These are phyloP conservation scores for Kodamaea plutei DNA, from an alignment of 1,139 yeast genomes.

Conservation along the genomic window DNA sequence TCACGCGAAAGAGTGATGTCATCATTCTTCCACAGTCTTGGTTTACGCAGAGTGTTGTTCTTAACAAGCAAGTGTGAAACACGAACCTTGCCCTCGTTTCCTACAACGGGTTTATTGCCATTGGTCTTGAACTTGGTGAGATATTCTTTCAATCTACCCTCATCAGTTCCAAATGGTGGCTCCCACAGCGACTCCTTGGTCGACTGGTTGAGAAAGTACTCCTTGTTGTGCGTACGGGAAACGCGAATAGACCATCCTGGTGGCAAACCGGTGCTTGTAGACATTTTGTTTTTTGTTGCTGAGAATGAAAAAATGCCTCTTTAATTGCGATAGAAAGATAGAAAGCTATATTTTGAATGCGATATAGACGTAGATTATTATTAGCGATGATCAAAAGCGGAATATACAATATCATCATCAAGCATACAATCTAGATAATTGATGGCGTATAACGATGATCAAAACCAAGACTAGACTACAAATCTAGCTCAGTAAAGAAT, in stretches of 20 bases:
- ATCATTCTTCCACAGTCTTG: slow-evolving; percentile 85
- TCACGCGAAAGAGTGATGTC: slow-evolving; percentile 73
- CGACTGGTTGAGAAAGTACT: slow-evolving; percentile 70
- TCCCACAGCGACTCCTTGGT: slow-evolving; percentile 85
- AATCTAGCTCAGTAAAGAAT: no score
- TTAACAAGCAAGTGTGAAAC: slow-evolving; percentile 72
- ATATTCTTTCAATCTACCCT: slow-evolving; percentile 54
- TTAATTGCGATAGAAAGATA: no score
- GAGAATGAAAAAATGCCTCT: not conserved
- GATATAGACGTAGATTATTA: no score
- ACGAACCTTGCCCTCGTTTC: slow-evolving; percentile 39
- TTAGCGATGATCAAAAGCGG: no score
- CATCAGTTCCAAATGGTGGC: slow-evolving; percentile 82
- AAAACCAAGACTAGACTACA: no score
- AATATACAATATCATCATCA: no score
- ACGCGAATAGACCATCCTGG: slow-evolving; percentile 77
- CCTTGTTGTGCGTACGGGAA: slow-evolving; percentile 79
- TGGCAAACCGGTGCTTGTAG: slow-evolving; percentile 68
- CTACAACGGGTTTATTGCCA: slow-evolving; percentile 63
- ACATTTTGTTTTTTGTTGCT: slow-evolving; percentile 10
- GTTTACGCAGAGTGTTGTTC: slow-evolving; percentile 80
- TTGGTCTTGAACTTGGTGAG: slow-evolving; percentile 42
- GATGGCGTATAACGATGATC: no score
- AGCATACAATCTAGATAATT: no score
- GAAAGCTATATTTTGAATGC: no score